Percentiles rank a stretch among this genome's conserved stretches.
Evolutionary conservation across 1,284 basidiomycete genomes (phyloP).

Genomic region (Uromyces viciae-fabae): DNA sequence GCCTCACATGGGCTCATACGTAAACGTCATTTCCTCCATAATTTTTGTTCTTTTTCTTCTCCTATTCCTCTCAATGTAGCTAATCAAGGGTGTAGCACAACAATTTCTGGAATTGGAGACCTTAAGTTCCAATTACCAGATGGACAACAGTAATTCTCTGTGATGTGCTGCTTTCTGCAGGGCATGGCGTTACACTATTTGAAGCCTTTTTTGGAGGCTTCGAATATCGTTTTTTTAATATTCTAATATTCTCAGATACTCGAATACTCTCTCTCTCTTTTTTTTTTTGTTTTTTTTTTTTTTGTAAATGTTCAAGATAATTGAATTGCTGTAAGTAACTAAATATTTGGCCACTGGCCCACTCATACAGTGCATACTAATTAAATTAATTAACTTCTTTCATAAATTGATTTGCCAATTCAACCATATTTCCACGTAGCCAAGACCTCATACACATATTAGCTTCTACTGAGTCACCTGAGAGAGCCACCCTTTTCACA

Average conservation of each 20-base stretch:
- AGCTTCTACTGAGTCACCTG: background rate
- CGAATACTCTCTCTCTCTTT: too few relatives aligned
- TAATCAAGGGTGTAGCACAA: background rate
- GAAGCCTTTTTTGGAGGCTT: too few relatives aligned
- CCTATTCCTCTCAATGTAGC: background rate
- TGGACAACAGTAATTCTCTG: too few relatives aligned
- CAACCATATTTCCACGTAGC: background rate
- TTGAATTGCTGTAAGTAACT: too few relatives aligned
- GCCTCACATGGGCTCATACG: background rate
- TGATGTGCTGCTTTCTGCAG: too few relatives aligned
- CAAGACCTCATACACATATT: background rate
- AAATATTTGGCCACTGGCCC: too few relatives aligned
- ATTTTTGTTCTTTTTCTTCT: background rate
- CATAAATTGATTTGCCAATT: background rate
- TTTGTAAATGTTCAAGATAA: too few relatives aligned
- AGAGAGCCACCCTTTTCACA: background rate
- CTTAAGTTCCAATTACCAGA: background rate
- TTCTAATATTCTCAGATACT: too few relatives aligned
- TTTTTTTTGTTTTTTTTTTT: too few relatives aligned
- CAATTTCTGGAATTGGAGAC: background rate
- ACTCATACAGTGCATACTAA: too few relatives aligned
- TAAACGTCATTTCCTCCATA: background rate
- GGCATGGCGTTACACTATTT: too few relatives aligned
- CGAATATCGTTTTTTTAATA: too few relatives aligned
- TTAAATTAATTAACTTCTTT: background rate